Percentiles rank a stretch among this genome's conserved stretches.
Evolutionary conservation across 345 rosid species (phyloP).

Genomic region (Ricinus communis): DNA sequence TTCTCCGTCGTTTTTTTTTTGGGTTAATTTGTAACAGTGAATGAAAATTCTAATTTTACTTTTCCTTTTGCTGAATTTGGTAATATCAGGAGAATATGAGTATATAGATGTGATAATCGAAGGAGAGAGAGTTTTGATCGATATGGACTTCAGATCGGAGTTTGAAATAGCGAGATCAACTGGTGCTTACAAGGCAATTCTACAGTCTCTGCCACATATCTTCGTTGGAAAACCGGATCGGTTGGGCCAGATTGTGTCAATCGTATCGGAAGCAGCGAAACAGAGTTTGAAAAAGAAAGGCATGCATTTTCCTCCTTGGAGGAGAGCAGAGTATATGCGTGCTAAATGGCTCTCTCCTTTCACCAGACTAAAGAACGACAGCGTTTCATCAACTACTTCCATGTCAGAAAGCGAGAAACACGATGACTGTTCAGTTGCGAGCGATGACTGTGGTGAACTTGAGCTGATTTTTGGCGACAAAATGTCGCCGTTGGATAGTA

Average conservation of each 20-base stretch:
- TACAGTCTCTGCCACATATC: conserved; percentile 68
- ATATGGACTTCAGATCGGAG: conserved; percentile 77
- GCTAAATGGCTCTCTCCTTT: conserved; percentile 81
- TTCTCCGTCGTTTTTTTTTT: too few relatives aligned
- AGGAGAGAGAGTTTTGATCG: conserved; percentile 67
- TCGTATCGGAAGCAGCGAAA: conserved; percentile 67
- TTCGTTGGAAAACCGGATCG: conserved; percentile 76
- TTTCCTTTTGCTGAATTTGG: background rate
- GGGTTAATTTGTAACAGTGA: too few relatives aligned
- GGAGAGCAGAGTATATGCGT: conserved; percentile 73
- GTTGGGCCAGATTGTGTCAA: conserved; percentile 57
- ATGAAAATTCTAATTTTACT: background rate
- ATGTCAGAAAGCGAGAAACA: conserved; percentile 19
- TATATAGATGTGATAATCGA: conserved; percentile 63
- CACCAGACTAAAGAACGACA: conserved; percentile 17
- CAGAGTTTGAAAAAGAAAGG: conserved; percentile 90
- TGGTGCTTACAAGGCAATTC: conserved; percentile 58
- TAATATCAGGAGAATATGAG: conserved; percentile 67
- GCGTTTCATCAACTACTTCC: background rate
- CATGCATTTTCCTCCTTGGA: conserved; percentile 88
- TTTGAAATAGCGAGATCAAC: conserved; percentile 91
- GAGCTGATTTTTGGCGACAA: conserved; percentile 67
- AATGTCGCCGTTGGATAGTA: conserved; percentile 10
- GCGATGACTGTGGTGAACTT: conserved; percentile 42
- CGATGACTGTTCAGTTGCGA: background rate